phyloP scores from a whole-genome alignment of 1,284 basidiomycete genomes.

The Veloboletus limbatus region DNA sequence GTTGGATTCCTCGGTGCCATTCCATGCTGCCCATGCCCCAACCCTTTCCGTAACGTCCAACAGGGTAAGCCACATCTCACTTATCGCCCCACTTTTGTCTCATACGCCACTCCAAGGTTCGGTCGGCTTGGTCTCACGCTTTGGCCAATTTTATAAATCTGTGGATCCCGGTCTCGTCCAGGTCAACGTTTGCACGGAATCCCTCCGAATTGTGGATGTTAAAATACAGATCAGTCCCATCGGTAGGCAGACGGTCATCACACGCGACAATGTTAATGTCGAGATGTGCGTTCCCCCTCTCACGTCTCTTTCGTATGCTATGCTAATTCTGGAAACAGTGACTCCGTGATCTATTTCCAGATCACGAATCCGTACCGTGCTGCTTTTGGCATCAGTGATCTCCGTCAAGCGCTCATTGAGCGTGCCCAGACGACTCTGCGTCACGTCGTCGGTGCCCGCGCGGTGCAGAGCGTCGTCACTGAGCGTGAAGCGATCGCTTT shows the following conservation, averaged over 20 bases:
- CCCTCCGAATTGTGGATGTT: constrained; percentile 82
- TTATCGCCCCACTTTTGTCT: constrained; percentile 9
- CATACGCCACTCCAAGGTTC: constrained; percentile 50
- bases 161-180: constrained; percentile 92
- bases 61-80: constrained; percentile 53
- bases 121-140: constrained; percentile 88
- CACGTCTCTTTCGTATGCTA: background rate
- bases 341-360: constrained; percentile 91
- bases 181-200: constrained; percentile 92
- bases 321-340: constrained; percentile 45
- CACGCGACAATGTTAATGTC: constrained; percentile 87
- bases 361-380: constrained; percentile 85
- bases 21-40: constrained; percentile 82
- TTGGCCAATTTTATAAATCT: constrained; percentile 92
- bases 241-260: constrained; percentile 82
- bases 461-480: constrained; percentile 80
- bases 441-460: constrained; percentile 90
- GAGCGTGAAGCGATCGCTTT: constrained; percentile 96
- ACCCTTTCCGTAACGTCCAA: constrained; percentile 76
- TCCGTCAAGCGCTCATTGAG: constrained; percentile 85
- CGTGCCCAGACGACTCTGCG: constrained; percentile 95
- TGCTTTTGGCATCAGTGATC: constrained; percentile 88
- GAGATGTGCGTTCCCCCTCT: constrained; percentile 56
- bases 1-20: constrained; percentile 74
- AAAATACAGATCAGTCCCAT: constrained; percentile 91